A percentile compares a stretch with the other conserved stretches of the same genome.
phyloP scores from a whole-genome alignment of 1,284 basidiomycete species.

The Irpex lacteus region DNA sequence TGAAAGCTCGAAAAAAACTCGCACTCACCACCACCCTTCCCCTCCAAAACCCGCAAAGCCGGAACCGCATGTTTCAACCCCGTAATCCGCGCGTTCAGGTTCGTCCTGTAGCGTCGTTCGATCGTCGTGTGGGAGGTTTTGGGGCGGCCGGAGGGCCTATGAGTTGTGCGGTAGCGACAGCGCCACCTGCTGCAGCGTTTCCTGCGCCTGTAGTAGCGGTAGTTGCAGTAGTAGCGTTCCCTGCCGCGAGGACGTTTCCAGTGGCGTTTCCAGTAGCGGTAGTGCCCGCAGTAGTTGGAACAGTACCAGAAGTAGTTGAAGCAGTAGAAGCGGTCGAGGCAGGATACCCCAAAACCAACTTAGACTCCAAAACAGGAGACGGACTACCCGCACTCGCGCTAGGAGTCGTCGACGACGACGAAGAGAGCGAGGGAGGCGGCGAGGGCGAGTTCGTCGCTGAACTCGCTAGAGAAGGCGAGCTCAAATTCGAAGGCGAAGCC shows the following conservation, averaged over 20 bases:
- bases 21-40: constrained; percentile 32
- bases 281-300: too few relatives aligned
- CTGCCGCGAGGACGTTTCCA: too few relatives aligned
- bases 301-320: too few relatives aligned
- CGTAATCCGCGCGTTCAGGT: constrained; percentile 86
- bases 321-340: neutral
- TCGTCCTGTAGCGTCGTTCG: constrained; percentile 86
- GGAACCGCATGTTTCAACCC: constrained; percentile 81
- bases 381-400: too few relatives aligned
- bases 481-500: too few relatives aligned
- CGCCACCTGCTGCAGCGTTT: constrained; percentile 19
- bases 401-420: too few relatives aligned
- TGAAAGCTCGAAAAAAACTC: constrained; percentile 3
- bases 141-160: constrained; percentile 44
- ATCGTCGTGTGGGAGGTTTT: constrained; percentile 91
- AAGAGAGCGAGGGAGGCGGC: neutral
- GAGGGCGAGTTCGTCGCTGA: constrained; percentile 19
- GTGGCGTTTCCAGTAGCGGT: too few relatives aligned
- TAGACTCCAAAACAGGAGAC: too few relatives aligned
- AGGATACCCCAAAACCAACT: too few relatives aligned
- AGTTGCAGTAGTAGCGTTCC: constrained; percentile 21
- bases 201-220: constrained; percentile 4
- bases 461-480: constrained; percentile 10
- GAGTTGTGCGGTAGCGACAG: constrained; percentile 19
- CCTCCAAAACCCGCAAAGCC: constrained; percentile 69